These are phyloP conservation scores for Penicillium macrosclerotiorum DNA, from an alignment of 495 filamentous ascomycete genomes.

Conservation along the genomic window DNA sequence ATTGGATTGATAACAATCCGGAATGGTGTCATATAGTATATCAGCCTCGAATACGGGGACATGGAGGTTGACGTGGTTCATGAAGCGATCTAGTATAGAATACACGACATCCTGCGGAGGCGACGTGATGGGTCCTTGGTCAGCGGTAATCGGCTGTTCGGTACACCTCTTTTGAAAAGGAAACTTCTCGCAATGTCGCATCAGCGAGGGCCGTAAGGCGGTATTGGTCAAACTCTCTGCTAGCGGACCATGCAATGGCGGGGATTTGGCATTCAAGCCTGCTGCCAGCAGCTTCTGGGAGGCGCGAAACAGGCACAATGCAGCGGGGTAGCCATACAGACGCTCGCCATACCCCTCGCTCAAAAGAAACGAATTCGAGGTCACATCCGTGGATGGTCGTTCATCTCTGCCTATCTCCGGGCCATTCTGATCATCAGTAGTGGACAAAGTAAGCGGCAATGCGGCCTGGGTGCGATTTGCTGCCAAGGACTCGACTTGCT, in stretches of 20 bases:
- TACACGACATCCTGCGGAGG: background rate
- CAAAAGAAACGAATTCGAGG: background rate
- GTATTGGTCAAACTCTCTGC: background rate
- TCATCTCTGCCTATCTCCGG: background rate
- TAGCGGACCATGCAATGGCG: background rate
- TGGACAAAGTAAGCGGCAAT: background rate
- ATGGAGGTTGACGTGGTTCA: background rate
- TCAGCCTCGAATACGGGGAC: background rate
- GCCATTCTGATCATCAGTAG: background rate
- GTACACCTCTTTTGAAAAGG: background rate
- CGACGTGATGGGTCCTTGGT: background rate
- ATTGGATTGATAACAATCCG: background rate
- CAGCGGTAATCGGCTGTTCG: background rate
- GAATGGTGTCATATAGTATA: background rate
- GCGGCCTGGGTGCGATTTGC: background rate
- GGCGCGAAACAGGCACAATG: conserved; percentile 1
- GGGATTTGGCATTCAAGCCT: background rate
- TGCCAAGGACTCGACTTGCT: background rate
- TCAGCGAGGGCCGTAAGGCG: background rate
- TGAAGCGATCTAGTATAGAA: background rate
- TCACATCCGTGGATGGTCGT: background rate
- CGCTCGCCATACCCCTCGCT: background rate
- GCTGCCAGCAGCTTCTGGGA: background rate
- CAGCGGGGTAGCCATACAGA: background rate
- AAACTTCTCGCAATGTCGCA: background rate